phyloP scores from a whole-genome alignment of 1,284 basidiomycete genomes.

The Lentinus polychrous region DNA sequence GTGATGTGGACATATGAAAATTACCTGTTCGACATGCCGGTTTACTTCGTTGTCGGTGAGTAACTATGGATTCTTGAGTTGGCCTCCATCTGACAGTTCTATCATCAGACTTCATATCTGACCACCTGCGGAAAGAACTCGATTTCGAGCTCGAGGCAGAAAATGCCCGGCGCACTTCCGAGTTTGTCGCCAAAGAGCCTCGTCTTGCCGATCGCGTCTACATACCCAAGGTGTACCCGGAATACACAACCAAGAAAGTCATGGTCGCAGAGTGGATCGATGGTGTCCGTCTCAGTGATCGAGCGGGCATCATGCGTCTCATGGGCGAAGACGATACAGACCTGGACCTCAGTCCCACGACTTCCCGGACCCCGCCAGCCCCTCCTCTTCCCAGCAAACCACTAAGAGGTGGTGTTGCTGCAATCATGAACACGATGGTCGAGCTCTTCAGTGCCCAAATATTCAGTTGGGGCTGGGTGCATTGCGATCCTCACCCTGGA shows the following conservation, averaged over 20 bases:
- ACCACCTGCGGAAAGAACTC: slow-evolving; percentile 76
- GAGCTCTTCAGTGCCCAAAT: slow-evolving; percentile 81
- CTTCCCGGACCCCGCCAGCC: slow-evolving; percentile 5
- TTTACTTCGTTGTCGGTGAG: slow-evolving; percentile 65
- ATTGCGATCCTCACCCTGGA: slow-evolving; percentile 73
- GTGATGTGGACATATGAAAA: slow-evolving; percentile 75
- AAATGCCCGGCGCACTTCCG: slow-evolving; percentile 57
- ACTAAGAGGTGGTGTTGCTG: slow-evolving; percentile 57
- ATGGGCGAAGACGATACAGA: slow-evolving; percentile 42
- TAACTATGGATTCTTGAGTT: neutral
- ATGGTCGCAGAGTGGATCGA: slow-evolving; percentile 89
- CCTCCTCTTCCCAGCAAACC: slow-evolving; percentile 19
- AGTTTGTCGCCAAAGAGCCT: slow-evolving; percentile 56
- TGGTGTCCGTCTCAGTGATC: slow-evolving; percentile 72
- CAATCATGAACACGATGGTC: slow-evolving; percentile 74
- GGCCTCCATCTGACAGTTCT: neutral
- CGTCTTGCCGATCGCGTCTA: slow-evolving; percentile 65
- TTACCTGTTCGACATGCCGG: slow-evolving; percentile 71
- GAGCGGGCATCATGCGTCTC: slow-evolving; percentile 42
- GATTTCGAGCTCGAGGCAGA: slow-evolving; percentile 72
- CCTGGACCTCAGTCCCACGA: slow-evolving; percentile 11
- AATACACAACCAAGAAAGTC: slow-evolving; percentile 68
- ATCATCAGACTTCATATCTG: slow-evolving; percentile 64
- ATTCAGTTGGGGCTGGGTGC: slow-evolving; percentile 85
- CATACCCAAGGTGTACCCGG: slow-evolving; percentile 72